Evolutionary conservation across 2,329 filamentous ascomycete genomes (phyloP).

Genomic region (Venturia nashicola): DNA sequence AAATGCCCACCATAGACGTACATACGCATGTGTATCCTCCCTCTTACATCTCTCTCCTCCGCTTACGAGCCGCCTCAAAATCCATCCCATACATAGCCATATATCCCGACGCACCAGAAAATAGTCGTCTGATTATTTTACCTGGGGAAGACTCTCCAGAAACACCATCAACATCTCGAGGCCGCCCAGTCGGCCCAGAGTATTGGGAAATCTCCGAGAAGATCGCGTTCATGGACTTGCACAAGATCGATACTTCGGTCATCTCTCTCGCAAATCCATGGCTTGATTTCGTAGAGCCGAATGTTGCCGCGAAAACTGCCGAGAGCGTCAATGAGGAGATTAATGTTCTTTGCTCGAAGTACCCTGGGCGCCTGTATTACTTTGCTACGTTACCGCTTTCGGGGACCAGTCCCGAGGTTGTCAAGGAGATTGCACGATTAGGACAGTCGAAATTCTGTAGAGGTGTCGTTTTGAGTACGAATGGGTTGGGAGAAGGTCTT

Average conservation of each 20-base stretch:
- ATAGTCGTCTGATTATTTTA: slow-evolving; percentile 56
- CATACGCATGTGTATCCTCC: slow-evolving; percentile 54
- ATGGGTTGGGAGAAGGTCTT: slow-evolving; percentile 65
- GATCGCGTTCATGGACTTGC: slow-evolving; percentile 75
- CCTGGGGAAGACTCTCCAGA: slow-evolving; percentile 42
- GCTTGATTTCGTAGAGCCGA: slow-evolving; percentile 67
- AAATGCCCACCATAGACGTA: slow-evolving; percentile 26
- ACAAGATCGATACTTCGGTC: slow-evolving; percentile 70
- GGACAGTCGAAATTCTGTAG: slow-evolving; percentile 53
- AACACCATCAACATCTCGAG: slow-evolving; percentile 45
- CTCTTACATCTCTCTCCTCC: slow-evolving; percentile 45
- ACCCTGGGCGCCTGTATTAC: slow-evolving; percentile 61
- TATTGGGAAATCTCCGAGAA: slow-evolving; percentile 74
- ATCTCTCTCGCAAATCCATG: slow-evolving; percentile 88
- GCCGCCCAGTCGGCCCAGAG: slow-evolving; percentile 70
- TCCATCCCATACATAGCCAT: slow-evolving; percentile 58
- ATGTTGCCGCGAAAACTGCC: slow-evolving; percentile 51
- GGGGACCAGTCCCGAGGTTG: slow-evolving; percentile 47
- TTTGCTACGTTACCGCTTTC: slow-evolving; percentile 75
- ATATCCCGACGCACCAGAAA: slow-evolving; percentile 40
- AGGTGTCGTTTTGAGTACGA: slow-evolving; percentile 81
- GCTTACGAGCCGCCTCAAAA: slow-evolving; percentile 32
- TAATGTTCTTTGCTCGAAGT: slow-evolving; percentile 53
- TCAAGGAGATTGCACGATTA: slow-evolving; percentile 53
- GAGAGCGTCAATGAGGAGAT: slow-evolving; percentile 66